Percentiles rank a stretch among this genome's conserved stretches.
Conservation (phyloP, 768 basidiomycete species). For the Lenzites betulinus region DNA sequence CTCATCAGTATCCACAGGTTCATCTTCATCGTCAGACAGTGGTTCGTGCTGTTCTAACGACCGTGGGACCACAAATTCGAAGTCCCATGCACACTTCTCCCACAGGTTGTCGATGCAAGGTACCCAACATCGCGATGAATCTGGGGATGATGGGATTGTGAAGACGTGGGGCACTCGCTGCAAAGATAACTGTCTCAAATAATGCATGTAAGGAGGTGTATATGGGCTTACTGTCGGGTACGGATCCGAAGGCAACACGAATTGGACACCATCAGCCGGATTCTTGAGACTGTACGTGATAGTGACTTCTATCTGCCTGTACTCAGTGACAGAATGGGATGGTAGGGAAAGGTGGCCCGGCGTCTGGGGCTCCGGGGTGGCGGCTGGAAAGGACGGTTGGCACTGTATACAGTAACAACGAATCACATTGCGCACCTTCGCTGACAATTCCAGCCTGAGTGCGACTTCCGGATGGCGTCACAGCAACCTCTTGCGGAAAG, state of each 20-base stretch:
- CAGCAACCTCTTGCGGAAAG: conserved; percentile 71
- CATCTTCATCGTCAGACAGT: conserved; percentile 50
- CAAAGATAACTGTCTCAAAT: neutral
- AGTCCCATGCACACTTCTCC: conserved; percentile 98
- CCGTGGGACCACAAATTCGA: conserved; percentile 92
- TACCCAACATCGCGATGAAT: conserved; percentile 97
- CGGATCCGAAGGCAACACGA: conserved; percentile 78
- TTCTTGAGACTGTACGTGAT: conserved; percentile 82
- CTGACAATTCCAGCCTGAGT: conserved; percentile 47
- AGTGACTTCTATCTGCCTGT: conserved; percentile 71
- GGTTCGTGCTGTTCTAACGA: conserved; percentile 67
- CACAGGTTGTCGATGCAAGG: conserved; percentile 93
- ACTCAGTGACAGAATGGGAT: conserved; percentile 55
- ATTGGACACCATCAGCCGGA: conserved; percentile 84
- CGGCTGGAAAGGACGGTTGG: conserved; percentile 39
- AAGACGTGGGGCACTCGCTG: conserved; percentile 94
- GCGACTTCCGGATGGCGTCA: conserved; percentile 57
- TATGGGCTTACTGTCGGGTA: conserved; percentile 73
- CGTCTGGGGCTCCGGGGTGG: conserved; percentile 84
- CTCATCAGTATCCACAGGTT: conserved; percentile 45
- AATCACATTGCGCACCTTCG: conserved; percentile 49
- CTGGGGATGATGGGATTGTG: conserved; percentile 83
- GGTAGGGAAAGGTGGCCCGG: conserved; percentile 43
- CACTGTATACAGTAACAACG: neutral
- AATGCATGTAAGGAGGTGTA: neutral